phyloP scores from a whole-genome alignment of 2,329 filamentous ascomycete genomes.

The Didymella pomorum region DNA sequence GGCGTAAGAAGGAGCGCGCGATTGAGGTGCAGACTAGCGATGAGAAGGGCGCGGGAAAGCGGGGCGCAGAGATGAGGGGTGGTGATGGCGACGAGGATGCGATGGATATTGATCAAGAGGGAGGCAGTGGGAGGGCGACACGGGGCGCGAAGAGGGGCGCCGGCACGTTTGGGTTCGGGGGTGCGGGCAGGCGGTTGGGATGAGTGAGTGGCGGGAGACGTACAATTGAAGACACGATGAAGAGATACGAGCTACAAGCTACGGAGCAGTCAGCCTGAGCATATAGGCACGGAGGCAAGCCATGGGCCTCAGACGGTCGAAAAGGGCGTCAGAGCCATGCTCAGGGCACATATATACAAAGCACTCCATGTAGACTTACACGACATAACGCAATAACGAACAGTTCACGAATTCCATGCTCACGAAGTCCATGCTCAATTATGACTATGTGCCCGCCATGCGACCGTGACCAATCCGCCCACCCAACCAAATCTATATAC shows the following conservation, averaged over 20 bases:
- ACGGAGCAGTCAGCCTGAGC: background rate
- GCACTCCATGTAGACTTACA: background rate
- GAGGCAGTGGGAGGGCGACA: conserved; percentile 32
- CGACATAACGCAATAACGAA: background rate
- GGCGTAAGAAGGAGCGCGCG: conserved; percentile 53
- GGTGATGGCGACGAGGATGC: conserved; percentile 42
- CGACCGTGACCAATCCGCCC: background rate
- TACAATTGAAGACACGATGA: background rate
- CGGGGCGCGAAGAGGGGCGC: conserved; percentile 45
- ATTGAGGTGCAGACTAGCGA: conserved; percentile 43
- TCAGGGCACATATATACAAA: background rate
- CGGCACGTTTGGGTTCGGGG: conserved; percentile 36
- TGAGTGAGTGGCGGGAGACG: background rate
- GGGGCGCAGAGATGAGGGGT: conserved; percentile 17
- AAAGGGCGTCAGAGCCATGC: background rate
- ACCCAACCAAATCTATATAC: background rate
- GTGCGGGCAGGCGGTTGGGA: conserved; percentile 39
- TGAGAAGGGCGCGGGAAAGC: conserved; percentile 41
- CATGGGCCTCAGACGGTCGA: background rate
- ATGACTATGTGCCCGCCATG: conserved; percentile 6
- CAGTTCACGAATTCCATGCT: conserved; percentile 1
- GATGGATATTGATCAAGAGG: conserved; percentile 51
- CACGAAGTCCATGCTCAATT: conserved; percentile 5
- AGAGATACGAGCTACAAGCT: background rate
- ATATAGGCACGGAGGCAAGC: background rate